Percentiles rank a stretch among this genome's conserved stretches.
Conservation (phyloP, 345 rosid species). For the Populus euphratica region DNA sequence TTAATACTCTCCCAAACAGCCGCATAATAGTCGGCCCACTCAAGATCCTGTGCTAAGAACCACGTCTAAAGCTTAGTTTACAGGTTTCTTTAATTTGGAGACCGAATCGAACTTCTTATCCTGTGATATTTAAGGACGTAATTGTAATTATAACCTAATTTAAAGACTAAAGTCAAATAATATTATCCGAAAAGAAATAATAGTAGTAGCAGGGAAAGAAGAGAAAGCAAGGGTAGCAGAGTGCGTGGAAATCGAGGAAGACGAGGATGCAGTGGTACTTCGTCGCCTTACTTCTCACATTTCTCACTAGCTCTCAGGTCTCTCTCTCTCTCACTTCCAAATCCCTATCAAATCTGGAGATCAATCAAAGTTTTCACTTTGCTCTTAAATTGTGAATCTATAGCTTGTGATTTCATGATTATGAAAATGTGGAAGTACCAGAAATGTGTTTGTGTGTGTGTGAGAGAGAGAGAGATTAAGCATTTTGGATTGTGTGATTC, state of each 20-base stretch:
- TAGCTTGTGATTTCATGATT: not conserved
- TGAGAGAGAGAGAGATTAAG: not conserved
- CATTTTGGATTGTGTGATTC: not conserved
- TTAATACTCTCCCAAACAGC: no score
- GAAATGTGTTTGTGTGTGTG: not conserved
- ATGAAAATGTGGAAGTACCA: not conserved
- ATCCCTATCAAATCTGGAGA: not conserved
- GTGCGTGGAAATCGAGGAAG: not conserved
- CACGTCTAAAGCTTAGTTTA: no score
- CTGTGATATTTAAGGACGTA: not conserved
- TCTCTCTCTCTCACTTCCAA: not conserved
- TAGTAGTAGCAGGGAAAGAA: not conserved
- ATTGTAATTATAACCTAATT: no score
- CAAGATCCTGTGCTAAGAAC: no score
- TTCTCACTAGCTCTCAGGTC: constrained; percentile 66
- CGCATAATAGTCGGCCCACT: no score
- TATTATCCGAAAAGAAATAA: not conserved
- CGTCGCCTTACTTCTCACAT: constrained; percentile 51
- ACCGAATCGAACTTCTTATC: no score
- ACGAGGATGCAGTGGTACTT: constrained; percentile 45
- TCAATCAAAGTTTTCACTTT: not conserved
- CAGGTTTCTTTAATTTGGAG: no score
- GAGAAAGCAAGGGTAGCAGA: not conserved
- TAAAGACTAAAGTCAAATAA: not conserved
- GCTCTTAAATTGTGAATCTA: not conserved